phyloP scores from a whole-genome alignment of 495 filamentous ascomycete species.

The Bacidia gigantensis region DNA sequence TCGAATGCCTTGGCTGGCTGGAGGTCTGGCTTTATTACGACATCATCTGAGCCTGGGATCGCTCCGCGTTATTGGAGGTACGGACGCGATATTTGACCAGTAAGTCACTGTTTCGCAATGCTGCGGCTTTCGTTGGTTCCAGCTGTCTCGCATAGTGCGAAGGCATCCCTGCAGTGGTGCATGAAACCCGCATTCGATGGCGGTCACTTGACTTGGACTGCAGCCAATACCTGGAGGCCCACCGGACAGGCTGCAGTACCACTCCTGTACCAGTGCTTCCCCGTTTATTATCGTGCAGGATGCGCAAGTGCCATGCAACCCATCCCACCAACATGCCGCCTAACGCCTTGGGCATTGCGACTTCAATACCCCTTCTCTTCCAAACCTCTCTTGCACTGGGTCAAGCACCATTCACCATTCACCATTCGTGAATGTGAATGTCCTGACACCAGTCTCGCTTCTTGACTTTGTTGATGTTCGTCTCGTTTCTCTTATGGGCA shows the following conservation, averaged over 20 bases:
- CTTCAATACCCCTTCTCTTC: background rate
- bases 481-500: background rate
- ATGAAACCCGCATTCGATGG: conserved; percentile 45
- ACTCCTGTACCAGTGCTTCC: conserved; percentile 9
- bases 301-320: conserved; percentile 1
- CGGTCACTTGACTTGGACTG: conserved; percentile 59
- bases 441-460: no score
- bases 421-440: no score
- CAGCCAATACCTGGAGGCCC: conserved; percentile 9
- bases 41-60: conserved; percentile 56
- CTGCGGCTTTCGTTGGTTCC: conserved; percentile 17
- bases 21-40: conserved; percentile 56
- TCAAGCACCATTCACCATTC: no score
- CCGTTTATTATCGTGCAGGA: conserved; percentile 29
- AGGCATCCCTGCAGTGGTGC: conserved; percentile 16
- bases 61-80: conserved; percentile 50
- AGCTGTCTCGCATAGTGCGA: background rate
- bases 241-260: conserved; percentile 6
- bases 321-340: background rate
- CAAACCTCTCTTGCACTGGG: background rate
- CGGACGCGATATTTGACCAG: conserved; percentile 75
- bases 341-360: conserved; percentile 1
- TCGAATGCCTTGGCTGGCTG: conserved; percentile 79
- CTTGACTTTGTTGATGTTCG: conserved; percentile 4
- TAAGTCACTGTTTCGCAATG: conserved; percentile 40